phyloP scores from a whole-genome alignment of 192 early-diverging fungal genomes.

The Backusella sp. region DNA sequence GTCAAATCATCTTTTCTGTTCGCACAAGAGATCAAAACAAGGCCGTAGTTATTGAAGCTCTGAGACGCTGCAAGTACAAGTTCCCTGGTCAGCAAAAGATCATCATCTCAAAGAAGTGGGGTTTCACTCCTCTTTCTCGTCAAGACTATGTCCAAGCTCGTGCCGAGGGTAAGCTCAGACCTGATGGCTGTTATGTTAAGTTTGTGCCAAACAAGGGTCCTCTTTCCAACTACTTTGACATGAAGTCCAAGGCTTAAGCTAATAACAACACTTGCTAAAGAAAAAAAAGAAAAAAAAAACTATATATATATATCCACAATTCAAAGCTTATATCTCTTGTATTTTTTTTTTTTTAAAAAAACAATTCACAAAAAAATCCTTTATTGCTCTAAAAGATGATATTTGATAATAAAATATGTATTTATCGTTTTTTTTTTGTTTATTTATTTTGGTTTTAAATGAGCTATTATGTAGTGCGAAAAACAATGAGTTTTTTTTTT shows the following conservation, averaged over 20 bases:
- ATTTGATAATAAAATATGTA: neutral
- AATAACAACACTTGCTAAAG: neutral
- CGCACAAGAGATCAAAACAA: slow-evolving; percentile 94
- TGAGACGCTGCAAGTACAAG: slow-evolving; percentile 98
- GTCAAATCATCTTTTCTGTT: slow-evolving; percentile 94
- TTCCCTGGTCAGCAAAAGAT: slow-evolving; percentile 99
- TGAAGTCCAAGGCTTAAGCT: neutral
- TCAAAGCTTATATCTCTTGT: neutral
- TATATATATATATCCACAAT: neutral
- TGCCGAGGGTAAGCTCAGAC: slow-evolving; percentile 72
- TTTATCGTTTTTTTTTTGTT: neutral
- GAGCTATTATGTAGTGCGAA: neutral
- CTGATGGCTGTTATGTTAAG: slow-evolving; percentile 96
- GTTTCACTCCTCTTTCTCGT: slow-evolving; percentile 96
- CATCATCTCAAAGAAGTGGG: slow-evolving; percentile 99
- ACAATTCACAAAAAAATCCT: neutral
- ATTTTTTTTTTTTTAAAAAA: neutral
- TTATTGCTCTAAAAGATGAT: neutral
- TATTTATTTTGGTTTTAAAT: neutral
- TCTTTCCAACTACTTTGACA: slow-evolving; percentile 44
- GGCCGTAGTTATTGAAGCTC: slow-evolving; percentile 84
- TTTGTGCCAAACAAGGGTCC: slow-evolving; percentile 84
- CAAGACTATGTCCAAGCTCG: slow-evolving; percentile 84
- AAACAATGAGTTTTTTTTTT: neutral
- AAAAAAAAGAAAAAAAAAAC: neutral